A percentile compares a stretch with the other conserved stretches of the same genome.
Evolutionary conservation across 2,329 filamentous ascomycete species (phyloP).

Genomic region (Paradendryphiella salina): DNA sequence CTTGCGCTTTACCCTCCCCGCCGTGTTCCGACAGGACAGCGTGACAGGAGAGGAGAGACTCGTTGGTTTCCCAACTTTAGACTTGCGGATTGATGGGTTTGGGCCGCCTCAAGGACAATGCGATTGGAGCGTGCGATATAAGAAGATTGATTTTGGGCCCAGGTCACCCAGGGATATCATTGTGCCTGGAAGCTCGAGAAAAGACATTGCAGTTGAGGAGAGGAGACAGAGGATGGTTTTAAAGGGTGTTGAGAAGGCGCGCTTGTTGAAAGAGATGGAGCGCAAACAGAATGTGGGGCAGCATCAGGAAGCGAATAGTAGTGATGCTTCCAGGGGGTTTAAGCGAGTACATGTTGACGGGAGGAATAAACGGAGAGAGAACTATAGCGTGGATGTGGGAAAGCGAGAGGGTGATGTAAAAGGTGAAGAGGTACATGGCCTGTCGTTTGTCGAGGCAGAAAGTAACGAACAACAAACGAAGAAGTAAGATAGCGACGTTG

Average conservation of each 20-base stretch:
- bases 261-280: not conserved
- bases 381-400: not conserved
- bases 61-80: conserved; percentile 32
- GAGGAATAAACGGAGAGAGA: not conserved
- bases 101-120: conserved; percentile 14
- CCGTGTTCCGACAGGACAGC: conserved; percentile 24
- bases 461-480: too few species aligned
- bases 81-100: conserved; percentile 17
- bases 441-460: not conserved
- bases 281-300: not conserved
- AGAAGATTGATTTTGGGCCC: conserved; percentile 28
- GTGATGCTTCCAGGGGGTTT: not conserved
- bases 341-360: conserved; percentile 6
- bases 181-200: conserved; percentile 10
- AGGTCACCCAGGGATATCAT: conserved; percentile 8
- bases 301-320: not conserved
- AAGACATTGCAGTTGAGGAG: conserved; percentile 10
- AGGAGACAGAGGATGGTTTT: not conserved
- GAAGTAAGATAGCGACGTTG: too few species aligned
- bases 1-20: conserved; percentile 29
- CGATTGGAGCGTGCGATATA: conserved; percentile 32
- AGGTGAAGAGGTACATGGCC: not conserved
- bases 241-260: not conserved
- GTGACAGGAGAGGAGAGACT: conserved; percentile 22
- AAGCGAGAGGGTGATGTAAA: not conserved